These are phyloP conservation scores for Mrakia blollopis DNA, from an alignment of 768 basidiomycete species.

Conservation along the genomic window DNA sequence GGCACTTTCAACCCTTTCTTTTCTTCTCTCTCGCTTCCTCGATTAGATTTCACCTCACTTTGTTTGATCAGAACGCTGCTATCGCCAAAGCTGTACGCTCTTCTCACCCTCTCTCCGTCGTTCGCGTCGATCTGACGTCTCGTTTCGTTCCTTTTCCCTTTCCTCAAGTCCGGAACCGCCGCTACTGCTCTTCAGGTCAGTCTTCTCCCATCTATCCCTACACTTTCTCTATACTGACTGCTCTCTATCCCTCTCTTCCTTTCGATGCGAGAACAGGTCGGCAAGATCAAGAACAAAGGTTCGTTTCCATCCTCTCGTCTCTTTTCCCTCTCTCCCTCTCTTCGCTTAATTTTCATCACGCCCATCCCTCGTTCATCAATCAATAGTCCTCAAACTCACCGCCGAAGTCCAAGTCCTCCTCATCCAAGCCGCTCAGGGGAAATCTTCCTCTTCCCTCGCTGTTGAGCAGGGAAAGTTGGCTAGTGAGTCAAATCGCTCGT, in stretches of 20 bases:
- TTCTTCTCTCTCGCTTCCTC: not conserved
- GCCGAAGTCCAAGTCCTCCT: not conserved
- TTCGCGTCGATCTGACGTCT: not conserved
- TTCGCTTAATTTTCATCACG: not conserved
- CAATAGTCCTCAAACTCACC: not conserved
- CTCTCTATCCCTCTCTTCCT: not conserved
- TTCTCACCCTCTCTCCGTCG: not conserved
- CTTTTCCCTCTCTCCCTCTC: not conserved
- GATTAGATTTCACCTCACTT: not conserved
- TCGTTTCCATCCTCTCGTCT: not conserved
- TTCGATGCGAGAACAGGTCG: no score
- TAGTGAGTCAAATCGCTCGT: not conserved
- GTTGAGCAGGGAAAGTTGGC: not conserved
- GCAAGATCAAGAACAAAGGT: not conserved
- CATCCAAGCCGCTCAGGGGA: not conserved
- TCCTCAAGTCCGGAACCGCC: not conserved
- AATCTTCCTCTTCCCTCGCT: not conserved
- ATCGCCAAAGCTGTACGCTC: not conserved
- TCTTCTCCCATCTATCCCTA: not conserved
- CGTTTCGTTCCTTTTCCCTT: not conserved
- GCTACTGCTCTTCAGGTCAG: not conserved
- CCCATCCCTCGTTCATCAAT: no score
- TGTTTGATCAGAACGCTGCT: not conserved
- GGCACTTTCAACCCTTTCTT: not conserved
- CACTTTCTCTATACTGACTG: not conserved